Conservation (phyloP, 306 rosid genomes). For the Cicer yamashitae region DNA sequence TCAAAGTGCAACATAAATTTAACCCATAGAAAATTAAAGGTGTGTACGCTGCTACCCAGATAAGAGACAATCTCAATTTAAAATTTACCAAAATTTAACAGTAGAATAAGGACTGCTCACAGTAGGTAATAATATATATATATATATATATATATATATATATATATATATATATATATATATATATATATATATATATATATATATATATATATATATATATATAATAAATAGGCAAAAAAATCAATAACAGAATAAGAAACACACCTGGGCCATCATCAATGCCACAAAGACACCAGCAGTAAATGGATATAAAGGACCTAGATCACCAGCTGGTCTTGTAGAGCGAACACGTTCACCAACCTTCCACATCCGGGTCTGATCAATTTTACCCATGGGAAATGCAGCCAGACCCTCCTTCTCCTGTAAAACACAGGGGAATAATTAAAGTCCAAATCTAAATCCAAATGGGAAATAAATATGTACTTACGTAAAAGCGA, state of each 20-base stretch:
- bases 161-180: background rate
- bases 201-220: background rate
- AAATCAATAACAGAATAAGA: background rate
- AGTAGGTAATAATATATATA: background rate
- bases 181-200: background rate
- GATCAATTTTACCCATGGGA: slow-evolving; percentile 99
- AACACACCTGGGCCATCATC: slow-evolving; percentile 97
- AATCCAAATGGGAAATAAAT: slow-evolving; percentile 1
- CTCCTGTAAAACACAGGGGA: slow-evolving; percentile 65
- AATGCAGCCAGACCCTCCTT: slow-evolving; percentile 97
- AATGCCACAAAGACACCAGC: slow-evolving; percentile 98
- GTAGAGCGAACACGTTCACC: slow-evolving; percentile 84
- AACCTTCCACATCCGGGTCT: slow-evolving; percentile 98
- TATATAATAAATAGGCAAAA: slow-evolving; percentile 1
- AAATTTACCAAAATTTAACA: background rate
- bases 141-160: background rate
- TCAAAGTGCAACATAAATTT: too few species aligned
- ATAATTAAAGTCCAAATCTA: slow-evolving; percentile 15
- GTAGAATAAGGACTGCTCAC: background rate
- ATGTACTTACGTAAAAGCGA: slow-evolving; percentile 73
- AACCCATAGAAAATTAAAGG: background rate
- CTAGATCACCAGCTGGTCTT: slow-evolving; percentile 89
- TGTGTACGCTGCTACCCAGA: background rate
- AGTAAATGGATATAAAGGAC: slow-evolving; percentile 91
- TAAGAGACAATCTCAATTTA: background rate